Percentiles rank a stretch among this genome's conserved stretches.
phyloP scores from a whole-genome alignment of 805 yeast genomes.

The Wickerhamomyces chaumierensis region DNA sequence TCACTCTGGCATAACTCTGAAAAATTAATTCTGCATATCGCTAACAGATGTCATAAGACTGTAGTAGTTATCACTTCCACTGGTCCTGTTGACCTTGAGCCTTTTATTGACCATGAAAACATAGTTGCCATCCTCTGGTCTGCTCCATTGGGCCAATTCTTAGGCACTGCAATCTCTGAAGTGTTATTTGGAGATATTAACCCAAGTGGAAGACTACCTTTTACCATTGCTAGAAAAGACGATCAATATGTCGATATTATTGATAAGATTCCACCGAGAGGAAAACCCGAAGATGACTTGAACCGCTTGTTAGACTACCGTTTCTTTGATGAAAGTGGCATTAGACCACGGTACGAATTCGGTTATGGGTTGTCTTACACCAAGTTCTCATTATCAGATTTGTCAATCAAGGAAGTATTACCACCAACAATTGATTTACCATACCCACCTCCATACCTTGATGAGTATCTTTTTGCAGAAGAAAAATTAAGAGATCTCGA shows the following conservation, averaged over 20 bases:
- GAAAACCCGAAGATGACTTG: constrained; percentile 24
- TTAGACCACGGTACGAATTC: constrained; percentile 48
- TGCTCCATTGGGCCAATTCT: constrained; percentile 45
- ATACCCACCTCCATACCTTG: constrained; percentile 33
- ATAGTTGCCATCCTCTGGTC: constrained; percentile 46
- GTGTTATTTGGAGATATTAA: constrained; percentile 48
- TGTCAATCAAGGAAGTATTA: constrained; percentile 29
- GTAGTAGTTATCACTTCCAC: constrained; percentile 49
- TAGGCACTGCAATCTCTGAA: constrained; percentile 47
- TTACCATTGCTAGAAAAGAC: constrained; percentile 45
- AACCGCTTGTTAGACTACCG: constrained; percentile 39
- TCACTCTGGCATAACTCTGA: constrained; percentile 51
- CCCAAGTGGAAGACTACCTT: constrained; percentile 55
- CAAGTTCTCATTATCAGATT: constrained; percentile 22
- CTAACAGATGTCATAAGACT: constrained; percentile 39
- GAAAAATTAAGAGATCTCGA: constrained; percentile 43
- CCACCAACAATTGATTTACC: constrained; percentile 35
- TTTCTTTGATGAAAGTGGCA: constrained; percentile 43
- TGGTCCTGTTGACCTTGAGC: constrained; percentile 50
- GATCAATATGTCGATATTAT: constrained; percentile 36
- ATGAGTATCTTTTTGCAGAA: constrained; percentile 28
- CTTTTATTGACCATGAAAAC: constrained; percentile 42
- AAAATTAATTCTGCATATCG: constrained; percentile 35
- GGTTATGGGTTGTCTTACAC: constrained; percentile 54
- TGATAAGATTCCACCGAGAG: constrained; percentile 24